These are phyloP conservation scores for Alternaria postmessia DNA, from an alignment of 2,329 filamentous ascomycete species.

Conservation along the genomic window DNA sequence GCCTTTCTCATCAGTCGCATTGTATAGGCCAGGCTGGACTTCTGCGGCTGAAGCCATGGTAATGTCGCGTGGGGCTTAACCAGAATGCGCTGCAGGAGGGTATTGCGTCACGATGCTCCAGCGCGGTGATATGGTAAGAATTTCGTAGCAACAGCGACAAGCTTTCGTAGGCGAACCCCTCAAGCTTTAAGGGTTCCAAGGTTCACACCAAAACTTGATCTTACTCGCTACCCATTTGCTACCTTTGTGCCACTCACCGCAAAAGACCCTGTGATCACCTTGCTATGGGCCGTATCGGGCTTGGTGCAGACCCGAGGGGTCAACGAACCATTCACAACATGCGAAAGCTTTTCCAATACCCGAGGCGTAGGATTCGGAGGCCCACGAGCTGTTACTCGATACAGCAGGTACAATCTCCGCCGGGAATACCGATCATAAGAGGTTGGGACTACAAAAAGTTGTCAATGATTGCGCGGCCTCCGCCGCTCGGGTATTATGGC, in stretches of 20 bases:
- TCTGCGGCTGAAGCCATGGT: conserved; percentile 25
- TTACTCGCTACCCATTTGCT: neutral
- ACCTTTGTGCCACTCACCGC: conserved; percentile 3
- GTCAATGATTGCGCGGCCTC: neutral
- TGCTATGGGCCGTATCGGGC: conserved; percentile 3
- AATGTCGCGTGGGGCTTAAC: neutral
- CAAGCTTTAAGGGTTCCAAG: conserved; percentile 5
- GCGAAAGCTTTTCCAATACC: neutral
- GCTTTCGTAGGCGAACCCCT: neutral
- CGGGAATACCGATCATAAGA: neutral
- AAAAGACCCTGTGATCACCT: conserved; percentile 18
- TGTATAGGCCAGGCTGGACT: conserved; percentile 1
- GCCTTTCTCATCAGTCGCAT: conserved; percentile 9
- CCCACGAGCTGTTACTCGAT: conserved; percentile 8
- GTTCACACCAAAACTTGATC: neutral
- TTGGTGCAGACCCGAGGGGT: neutral
- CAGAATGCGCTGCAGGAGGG: neutral
- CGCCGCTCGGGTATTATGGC: neutral
- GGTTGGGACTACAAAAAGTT: neutral
- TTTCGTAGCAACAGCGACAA: neutral
- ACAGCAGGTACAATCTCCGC: conserved; percentile 8
- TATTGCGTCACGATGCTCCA: neutral
- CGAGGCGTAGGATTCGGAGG: neutral
- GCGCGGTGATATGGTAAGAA: neutral
- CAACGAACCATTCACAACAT: conserved; percentile 10